Percentiles rank a stretch among this genome's conserved stretches.
Evolutionary conservation across 2,329 filamentous ascomycete genomes (phyloP).

Genomic region (Alternaria atra): DNA sequence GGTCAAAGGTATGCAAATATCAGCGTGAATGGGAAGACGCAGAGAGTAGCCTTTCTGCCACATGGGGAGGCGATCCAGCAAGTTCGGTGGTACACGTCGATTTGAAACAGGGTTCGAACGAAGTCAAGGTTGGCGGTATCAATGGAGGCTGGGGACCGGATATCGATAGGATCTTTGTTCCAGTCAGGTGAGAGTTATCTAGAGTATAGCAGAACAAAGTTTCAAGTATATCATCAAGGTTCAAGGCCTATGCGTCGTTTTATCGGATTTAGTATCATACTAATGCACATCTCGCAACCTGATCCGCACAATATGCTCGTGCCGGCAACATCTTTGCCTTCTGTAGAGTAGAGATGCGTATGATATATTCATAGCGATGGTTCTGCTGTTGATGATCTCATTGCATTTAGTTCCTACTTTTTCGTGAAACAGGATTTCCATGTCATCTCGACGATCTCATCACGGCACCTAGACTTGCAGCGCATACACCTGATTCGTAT

Average conservation of each 20-base stretch:
- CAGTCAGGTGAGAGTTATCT: conserved; percentile 34
- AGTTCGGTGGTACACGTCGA: conserved; percentile 60
- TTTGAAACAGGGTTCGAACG: conserved; percentile 61
- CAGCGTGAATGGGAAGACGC: conserved; percentile 63
- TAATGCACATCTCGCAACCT: neutral
- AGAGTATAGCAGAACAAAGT: neutral
- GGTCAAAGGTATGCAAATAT: conserved; percentile 63
- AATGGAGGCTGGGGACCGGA: conserved; percentile 61
- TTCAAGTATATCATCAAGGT: neutral
- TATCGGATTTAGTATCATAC: neutral
- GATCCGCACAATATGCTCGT: neutral
- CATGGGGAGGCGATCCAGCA: conserved; percentile 57
- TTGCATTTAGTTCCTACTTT: too few relatives aligned
- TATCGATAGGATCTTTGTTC: conserved; percentile 65
- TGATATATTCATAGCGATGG: too few relatives aligned
- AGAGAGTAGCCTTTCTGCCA: conserved; percentile 65
- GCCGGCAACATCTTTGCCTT: neutral
- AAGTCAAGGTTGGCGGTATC: conserved; percentile 56
- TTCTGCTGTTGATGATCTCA: too few relatives aligned
- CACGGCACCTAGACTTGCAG: too few relatives aligned
- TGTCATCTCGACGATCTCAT: too few relatives aligned
- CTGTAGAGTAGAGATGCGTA: too few relatives aligned
- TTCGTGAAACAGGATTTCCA: too few relatives aligned
- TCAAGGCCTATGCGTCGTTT: neutral
- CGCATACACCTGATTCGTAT: too few relatives aligned